Evolutionary conservation across 1,139 yeast species (phyloP), one percentile per base, ranked within the genome.

Genomic region (Sugiyamaella paludigena): DNA sequence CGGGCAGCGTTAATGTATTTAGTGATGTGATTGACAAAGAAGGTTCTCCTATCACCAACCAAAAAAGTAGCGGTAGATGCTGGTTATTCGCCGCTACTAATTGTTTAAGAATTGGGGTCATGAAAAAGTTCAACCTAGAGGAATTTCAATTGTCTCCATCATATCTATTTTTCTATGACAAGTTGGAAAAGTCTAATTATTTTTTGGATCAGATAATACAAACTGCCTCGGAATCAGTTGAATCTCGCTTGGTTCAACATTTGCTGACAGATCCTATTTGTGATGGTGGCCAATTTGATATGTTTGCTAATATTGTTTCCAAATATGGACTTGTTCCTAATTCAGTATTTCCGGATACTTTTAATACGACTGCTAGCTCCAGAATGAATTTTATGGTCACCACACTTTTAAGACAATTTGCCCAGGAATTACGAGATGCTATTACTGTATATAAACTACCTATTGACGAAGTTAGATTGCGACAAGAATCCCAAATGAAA

Each of bases 251-350:
- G 49, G 78, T 85, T 44, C 84, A 80, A 65, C 80, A 76, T 58
- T 68, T 87, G 51, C 71, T 86, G 52, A 58, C 70, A 7, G 81
- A 77, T 48, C 94, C 95, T 10, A 79, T 82, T 43, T 68, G 77
- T 49, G 95, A 87, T 61, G 95, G 95, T 57, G 95, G 95, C 43
- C 95, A 87, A 67, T 87, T 85, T 77, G 84, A 84, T 59, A 84
- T 87, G 92, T 78, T 85, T 66, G 74, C 83, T 38, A 85, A 85
- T 65, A 67, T 87, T 54, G 78, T 87, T 47, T 79, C 79, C 56
- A 87, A 87, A 67, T 87, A 87, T 59, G 95, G 95, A 36, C 63
- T 84, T 47, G 84, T 87, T 43, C 96, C 96, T 40, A 74, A 82
- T 61, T 80, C 78, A 56, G 68, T 80, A 19, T 87, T 77, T 69